These are phyloP conservation scores for Aspergillus versicolor DNA, from an alignment of 2,329 filamentous ascomycete species.

Conservation along the genomic window DNA sequence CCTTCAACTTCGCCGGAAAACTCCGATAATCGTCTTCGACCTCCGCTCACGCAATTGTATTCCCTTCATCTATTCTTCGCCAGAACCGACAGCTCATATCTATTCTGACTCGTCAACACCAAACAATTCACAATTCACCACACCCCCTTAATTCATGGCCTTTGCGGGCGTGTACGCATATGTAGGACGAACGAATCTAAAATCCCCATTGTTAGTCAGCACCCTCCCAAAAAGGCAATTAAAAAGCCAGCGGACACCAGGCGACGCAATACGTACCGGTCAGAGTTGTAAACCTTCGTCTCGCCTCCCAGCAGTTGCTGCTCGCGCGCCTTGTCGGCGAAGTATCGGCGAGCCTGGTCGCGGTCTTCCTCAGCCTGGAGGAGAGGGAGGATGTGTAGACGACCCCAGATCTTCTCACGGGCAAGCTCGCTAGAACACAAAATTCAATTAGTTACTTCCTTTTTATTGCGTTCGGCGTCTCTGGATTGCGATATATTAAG, in stretches of 20 bases:
- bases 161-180: conserved; percentile 70
- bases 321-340: conserved; percentile 85
- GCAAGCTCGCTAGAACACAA: conserved; percentile 71
- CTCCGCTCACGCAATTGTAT: background rate
- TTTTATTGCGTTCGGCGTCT: background rate
- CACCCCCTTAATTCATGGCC: conserved; percentile 54
- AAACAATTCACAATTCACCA: background rate
- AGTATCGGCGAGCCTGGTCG: conserved; percentile 83
- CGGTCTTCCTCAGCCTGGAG: conserved; percentile 96
- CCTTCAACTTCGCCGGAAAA: background rate
- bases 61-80: conserved; percentile 1
- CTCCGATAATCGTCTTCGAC: background rate
- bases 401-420: conserved; percentile 97
- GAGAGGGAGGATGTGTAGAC: conserved; percentile 89
- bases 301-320: conserved; percentile 84
- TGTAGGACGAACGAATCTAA: conserved; percentile 77
- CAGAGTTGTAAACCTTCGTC: conserved; percentile 81
- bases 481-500: background rate
- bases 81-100: background rate
- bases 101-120: background rate
- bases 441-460: background rate
- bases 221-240: background rate
- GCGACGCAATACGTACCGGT: conserved; percentile 62
- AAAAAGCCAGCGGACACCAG: background rate
- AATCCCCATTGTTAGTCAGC: background rate